These are phyloP conservation scores for Silene latifolia DNA, from an alignment of 148 eudicot species.

Conservation along the genomic window DNA sequence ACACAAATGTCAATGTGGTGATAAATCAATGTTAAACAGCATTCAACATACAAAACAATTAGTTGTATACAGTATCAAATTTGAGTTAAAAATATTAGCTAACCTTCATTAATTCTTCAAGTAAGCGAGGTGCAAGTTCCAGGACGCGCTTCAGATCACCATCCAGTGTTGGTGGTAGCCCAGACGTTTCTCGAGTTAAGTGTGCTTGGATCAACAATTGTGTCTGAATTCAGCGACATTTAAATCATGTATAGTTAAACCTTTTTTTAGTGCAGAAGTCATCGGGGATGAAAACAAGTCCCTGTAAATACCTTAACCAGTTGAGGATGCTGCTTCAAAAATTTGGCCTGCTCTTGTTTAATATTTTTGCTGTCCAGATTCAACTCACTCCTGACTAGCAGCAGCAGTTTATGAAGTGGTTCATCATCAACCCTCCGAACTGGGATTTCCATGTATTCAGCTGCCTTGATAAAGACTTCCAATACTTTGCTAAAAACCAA, in stretches of 20 bases:
- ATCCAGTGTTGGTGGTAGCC: slow-evolving; percentile 58
- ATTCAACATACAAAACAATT: background rate
- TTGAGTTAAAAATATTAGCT: background rate
- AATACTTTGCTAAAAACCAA: slow-evolving; percentile 68
- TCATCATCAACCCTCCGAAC: slow-evolving; percentile 82
- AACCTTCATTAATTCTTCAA: slow-evolving; percentile 87
- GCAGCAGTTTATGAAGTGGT: slow-evolving; percentile 77
- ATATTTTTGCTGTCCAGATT: slow-evolving; percentile 82
- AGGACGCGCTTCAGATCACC: slow-evolving; percentile 68
- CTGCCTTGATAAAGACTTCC: slow-evolving; percentile 89
- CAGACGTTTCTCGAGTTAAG: slow-evolving; percentile 59
- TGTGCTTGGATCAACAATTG: slow-evolving; percentile 91
- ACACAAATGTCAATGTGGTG: no score
- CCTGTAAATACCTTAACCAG: slow-evolving; percentile 63
- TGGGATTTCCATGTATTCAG: slow-evolving; percentile 89
- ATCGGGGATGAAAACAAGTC: background rate
- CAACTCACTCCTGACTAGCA: slow-evolving; percentile 83
- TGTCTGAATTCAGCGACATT: slow-evolving; percentile 46
- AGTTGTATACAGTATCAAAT: no score
- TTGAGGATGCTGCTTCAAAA: slow-evolving; percentile 98
- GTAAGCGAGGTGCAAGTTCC: slow-evolving; percentile 81
- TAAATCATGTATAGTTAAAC: background rate
- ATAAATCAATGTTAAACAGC: background rate
- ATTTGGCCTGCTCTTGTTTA: slow-evolving; percentile 93
- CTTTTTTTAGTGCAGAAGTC: background rate